Conservation (phyloP, 805 yeast genomes). For the Candida vartiovaarae region DNA sequence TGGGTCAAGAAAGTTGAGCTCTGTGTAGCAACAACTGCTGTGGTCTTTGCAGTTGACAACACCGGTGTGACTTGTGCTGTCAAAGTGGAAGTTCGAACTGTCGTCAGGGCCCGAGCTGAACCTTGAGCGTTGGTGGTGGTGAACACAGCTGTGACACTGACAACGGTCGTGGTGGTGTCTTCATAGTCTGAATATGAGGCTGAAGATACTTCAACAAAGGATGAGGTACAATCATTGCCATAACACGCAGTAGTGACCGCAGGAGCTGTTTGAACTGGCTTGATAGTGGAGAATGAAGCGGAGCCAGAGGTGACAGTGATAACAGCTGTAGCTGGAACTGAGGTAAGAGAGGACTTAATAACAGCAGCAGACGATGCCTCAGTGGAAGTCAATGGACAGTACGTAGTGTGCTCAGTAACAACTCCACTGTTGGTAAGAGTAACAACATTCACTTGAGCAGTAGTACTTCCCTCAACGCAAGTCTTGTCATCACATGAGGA, state of each 20-base stretch:
- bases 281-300: background rate
- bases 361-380: background rate
- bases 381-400: constrained; percentile 28
- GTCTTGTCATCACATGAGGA: constrained; percentile 25
- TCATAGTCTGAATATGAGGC: background rate
- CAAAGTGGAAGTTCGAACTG: background rate
- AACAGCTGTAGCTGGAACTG: background rate
- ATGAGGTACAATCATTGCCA: background rate
- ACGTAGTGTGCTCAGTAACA: constrained; percentile 34
- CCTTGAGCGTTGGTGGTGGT: constrained; percentile 2
- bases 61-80: background rate
- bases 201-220: background rate
- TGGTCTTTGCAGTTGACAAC: background rate
- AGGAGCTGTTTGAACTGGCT: background rate
- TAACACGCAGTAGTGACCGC: background rate
- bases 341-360: background rate
- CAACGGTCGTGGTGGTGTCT: constrained; percentile 1
- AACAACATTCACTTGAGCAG: constrained; percentile 25
- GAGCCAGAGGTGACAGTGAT: background rate
- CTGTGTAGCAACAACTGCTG: background rate
- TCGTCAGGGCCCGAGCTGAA: background rate
- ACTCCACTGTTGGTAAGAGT: constrained; percentile 24
- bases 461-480: constrained; percentile 21
- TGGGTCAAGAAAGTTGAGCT: background rate
- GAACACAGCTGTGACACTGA: constrained; percentile 12